Base-by-base conservation (phyloP, 139 green algal genomes). In the Volvox reticuliferus region DNA sequence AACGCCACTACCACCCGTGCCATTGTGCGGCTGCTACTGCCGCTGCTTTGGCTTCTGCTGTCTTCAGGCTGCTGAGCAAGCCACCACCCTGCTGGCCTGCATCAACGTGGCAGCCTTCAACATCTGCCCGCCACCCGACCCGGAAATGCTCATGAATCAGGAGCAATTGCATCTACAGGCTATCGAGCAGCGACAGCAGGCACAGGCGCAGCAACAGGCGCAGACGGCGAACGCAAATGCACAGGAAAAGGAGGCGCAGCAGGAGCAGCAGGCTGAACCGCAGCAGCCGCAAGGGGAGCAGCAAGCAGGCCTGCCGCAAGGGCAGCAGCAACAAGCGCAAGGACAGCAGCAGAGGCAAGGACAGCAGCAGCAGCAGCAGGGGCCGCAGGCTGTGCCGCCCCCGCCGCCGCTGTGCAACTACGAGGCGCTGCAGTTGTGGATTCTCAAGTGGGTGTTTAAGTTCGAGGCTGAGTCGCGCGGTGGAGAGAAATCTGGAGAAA, bases 391-490 rank as follows among this genome's bases (percentile, higher is more conserved):
- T 33, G n/a, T 33, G 5, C 55, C 37, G 61, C 73, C 80, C 26
- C 62, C 76, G 0, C 80, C 90, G 22, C 82, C 88, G 24, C 80
- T 97, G 71, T 98, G 94, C 87, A 96, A 98, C 88, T 89, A 92
- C 20, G 76, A 91, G 17, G 96, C 95, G 9, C 94, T 99, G 77
- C 97, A 99, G 93, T 91, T 97, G 26, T 99, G 98, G 97, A 80
- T 99, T 28, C 93, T 99, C 26, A 91, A 91, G 62, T 82, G 83
- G 16, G 67, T 81, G 32, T 17, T 62, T 14, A 26, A 55, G 44
- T 55, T 9, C 5, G 44, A 55, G 44, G 9, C 9, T 55, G 44
- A 55, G 44, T 55, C 44, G 5, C 9, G 44, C 5, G 9, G 44
- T 5, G 44, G 9, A 55, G 44, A 55, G 44, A 55, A 55, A 9